Evolutionary conservation across 495 filamentous ascomycete species (phyloP).

Genomic region (Cercophora sp.): DNA sequence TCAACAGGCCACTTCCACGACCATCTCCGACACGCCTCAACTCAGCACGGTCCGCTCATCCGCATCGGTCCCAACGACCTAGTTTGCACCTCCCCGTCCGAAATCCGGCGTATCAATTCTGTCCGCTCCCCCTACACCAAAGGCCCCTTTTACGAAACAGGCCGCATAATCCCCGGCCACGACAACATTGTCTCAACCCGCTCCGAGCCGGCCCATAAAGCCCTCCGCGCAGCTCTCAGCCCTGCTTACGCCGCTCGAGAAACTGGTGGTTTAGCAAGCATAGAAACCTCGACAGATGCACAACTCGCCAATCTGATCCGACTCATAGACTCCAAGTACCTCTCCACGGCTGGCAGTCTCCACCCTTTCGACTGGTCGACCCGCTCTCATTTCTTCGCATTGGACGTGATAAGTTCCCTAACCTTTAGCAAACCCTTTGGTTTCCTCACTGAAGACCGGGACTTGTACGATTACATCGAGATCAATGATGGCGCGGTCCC

Average conservation of each 20-base stretch:
- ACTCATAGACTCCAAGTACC: conserved; percentile 42
- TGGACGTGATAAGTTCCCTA: conserved; percentile 47
- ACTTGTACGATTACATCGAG: conserved; percentile 48
- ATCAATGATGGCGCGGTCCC: conserved; percentile 30
- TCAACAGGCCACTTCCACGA: conserved; percentile 15
- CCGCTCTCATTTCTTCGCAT: conserved; percentile 44
- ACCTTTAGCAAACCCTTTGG: conserved; percentile 52
- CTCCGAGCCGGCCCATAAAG: conserved; percentile 28
- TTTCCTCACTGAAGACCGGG: conserved; percentile 42
- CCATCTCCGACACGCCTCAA: conserved; percentile 25
- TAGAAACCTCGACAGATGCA: conserved; percentile 45
- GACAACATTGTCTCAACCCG: conserved; percentile 35
- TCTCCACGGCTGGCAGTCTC: conserved; percentile 43
- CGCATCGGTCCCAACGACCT: conserved; percentile 47
- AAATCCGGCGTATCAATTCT: conserved; percentile 24
- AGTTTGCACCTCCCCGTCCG: conserved; percentile 33
- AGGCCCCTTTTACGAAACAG: conserved; percentile 39
- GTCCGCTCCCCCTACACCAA: conserved; percentile 30
- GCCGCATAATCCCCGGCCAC: conserved; percentile 39
- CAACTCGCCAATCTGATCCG: conserved; percentile 41
- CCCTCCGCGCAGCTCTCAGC: conserved; percentile 28
- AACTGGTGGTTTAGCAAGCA: conserved; percentile 35
- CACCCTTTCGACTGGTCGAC: conserved; percentile 41
- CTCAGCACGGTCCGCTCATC: conserved; percentile 23
- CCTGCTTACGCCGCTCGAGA: conserved; percentile 32